Conservation (phyloP, 768 basidiomycete genomes). For the Candolleomyces efflorescens region DNA sequence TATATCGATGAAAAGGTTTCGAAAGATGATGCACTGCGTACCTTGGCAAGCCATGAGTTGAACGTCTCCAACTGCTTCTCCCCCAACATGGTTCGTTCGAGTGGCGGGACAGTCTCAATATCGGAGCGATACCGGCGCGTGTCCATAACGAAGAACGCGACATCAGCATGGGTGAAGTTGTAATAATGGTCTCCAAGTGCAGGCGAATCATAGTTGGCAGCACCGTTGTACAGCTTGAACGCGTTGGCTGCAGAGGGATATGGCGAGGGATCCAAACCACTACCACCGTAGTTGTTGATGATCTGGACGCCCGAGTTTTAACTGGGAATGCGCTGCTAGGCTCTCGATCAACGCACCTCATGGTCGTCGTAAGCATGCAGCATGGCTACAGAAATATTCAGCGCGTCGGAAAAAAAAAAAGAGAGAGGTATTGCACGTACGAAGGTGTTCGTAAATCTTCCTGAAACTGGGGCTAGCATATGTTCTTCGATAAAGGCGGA, state of each 20-base stretch:
- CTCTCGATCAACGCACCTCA: slow-evolving; percentile 36
- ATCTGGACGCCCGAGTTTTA: slow-evolving; percentile 33
- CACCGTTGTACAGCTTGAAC: slow-evolving; percentile 58
- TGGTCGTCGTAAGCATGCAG: slow-evolving; percentile 74
- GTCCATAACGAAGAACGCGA: slow-evolving; percentile 77
- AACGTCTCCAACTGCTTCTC: slow-evolving; percentile 57
- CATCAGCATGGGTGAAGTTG: slow-evolving; percentile 61
- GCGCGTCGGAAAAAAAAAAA: slow-evolving; percentile 1
- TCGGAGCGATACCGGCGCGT: slow-evolving; percentile 56
- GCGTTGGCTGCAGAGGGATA: slow-evolving; percentile 58
- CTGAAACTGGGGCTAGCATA: slow-evolving; percentile 63
- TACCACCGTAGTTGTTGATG: slow-evolving; percentile 63
- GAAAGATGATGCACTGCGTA: slow-evolving; percentile 21
- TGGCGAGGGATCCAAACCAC: slow-evolving; percentile 47
- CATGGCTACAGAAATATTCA: slow-evolving; percentile 42
- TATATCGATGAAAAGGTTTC: neutral
- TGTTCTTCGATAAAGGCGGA: slow-evolving; percentile 62
- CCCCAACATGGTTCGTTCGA: slow-evolving; percentile 64
- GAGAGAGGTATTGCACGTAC: slow-evolving; percentile 36
- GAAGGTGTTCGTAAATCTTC: slow-evolving; percentile 64
- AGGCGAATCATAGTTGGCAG: slow-evolving; percentile 56
- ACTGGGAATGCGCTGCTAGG: neutral
- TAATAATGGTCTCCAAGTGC: slow-evolving; percentile 47
- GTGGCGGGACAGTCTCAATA: slow-evolving; percentile 32
- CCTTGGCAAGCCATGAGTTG: slow-evolving; percentile 57